Conservation (phyloP, 176 grass and related monocot genomes). For the Paspalum notatum region DNA sequence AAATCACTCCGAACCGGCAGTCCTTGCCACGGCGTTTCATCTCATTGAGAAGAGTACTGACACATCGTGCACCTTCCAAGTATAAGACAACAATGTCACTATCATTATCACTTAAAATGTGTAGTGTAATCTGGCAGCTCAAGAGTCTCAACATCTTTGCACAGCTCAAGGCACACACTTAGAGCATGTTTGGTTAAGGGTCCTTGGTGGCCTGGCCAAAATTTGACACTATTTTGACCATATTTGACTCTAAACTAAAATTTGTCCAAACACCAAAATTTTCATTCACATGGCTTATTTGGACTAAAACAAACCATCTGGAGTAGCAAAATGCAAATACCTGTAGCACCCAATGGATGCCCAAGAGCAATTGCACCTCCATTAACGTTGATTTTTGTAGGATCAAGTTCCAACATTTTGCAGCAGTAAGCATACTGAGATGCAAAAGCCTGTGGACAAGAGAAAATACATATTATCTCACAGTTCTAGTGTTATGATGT, state of each 20-base stretch:
- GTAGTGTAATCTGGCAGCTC: background rate
- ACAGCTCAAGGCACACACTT: background rate
- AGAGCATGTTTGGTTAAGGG: too few relatives aligned
- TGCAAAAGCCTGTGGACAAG: slow-evolving; percentile 79
- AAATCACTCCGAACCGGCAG: slow-evolving; percentile 87
- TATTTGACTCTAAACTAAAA: too few relatives aligned
- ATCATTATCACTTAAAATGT: background rate
- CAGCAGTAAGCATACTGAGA: slow-evolving; percentile 89
- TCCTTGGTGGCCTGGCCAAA: too few relatives aligned
- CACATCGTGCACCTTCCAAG: slow-evolving; percentile 77
- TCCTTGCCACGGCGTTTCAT: slow-evolving; percentile 87
- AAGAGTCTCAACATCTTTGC: background rate
- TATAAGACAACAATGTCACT: slow-evolving; percentile 24
- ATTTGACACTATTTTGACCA: too few relatives aligned
- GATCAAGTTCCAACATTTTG: slow-evolving; percentile 83
- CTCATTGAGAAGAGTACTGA: slow-evolving; percentile 95
- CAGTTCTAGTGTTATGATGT: background rate
- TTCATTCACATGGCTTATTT: too few relatives aligned
- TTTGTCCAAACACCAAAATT: too few relatives aligned
- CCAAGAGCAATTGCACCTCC: slow-evolving; percentile 95
- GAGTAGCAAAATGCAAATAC: slow-evolving; percentile 52
- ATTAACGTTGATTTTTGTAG: slow-evolving; percentile 92
- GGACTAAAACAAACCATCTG: slow-evolving; percentile 9
- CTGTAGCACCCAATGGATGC: slow-evolving; percentile 92
- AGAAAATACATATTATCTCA: slow-evolving; percentile 10